These are phyloP conservation scores for Leccinum ochraceum DNA, from an alignment of 768 basidiomycete species.

Conservation along the genomic window DNA sequence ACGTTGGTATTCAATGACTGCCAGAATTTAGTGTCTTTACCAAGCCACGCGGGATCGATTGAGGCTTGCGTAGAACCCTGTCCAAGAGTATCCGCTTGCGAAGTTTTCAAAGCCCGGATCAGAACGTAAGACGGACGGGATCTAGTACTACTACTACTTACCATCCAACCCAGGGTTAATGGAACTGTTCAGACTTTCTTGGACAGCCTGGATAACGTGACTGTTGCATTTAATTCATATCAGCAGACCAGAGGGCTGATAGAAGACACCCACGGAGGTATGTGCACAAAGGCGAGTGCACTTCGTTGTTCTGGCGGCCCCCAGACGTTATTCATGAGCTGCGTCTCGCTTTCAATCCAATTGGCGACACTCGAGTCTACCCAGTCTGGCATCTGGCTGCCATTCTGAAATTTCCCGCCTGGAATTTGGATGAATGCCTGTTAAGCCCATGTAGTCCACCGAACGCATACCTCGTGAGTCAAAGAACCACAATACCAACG, in stretches of 20 bases:
- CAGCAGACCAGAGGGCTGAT: not conserved
- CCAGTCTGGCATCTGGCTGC: conserved; percentile 59
- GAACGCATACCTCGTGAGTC: conserved; percentile 60
- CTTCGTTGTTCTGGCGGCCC: conserved; percentile 52
- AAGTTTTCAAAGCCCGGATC: not conserved
- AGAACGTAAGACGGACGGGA: not conserved
- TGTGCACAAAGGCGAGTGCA: conserved; percentile 73
- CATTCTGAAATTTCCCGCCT: conserved; percentile 53
- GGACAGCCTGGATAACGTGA: conserved; percentile 36
- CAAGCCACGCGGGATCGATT: conserved; percentile 33
- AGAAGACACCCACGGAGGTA: conserved; percentile 57
- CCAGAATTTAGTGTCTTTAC: conserved; percentile 64
- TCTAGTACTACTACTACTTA: conserved; percentile 10
- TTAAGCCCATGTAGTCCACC: not conserved
- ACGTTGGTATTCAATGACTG: conserved; percentile 55
- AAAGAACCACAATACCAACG: conserved; percentile 70
- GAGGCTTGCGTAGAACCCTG: conserved; percentile 65
- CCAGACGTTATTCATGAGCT: conserved; percentile 58
- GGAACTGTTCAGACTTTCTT: conserved; percentile 38
- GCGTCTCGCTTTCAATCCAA: conserved; percentile 60
- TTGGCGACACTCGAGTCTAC: conserved; percentile 61
- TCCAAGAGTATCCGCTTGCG: conserved; percentile 50
- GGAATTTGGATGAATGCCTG: conserved; percentile 9
- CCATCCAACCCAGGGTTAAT: conserved; percentile 46
- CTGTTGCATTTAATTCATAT: not conserved